Conservation (phyloP, 768 basidiomycete species). For the Megacollybia marginata region DNA sequence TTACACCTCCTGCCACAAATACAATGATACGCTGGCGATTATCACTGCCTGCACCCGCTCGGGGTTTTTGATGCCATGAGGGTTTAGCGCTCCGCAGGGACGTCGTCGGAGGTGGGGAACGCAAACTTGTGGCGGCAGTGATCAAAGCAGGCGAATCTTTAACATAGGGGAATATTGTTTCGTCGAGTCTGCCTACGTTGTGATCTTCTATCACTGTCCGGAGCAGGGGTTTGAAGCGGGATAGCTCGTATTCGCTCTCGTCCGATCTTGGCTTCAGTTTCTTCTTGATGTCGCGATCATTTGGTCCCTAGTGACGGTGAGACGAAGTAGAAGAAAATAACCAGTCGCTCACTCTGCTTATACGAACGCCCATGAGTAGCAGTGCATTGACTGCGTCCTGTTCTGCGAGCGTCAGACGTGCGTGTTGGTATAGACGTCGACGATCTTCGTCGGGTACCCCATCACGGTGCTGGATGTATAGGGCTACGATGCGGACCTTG, state of each 20-base stretch:
- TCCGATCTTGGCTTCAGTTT: conserved; percentile 70
- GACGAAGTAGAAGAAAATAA: neutral
- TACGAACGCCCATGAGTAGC: conserved; percentile 71
- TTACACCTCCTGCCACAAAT: conserved; percentile 92
- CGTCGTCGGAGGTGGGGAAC: conserved; percentile 47
- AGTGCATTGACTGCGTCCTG: conserved; percentile 93
- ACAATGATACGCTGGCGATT: conserved; percentile 76
- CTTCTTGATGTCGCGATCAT: conserved; percentile 74
- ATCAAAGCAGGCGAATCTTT: conserved; percentile 64
- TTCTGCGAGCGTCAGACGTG: conserved; percentile 76
- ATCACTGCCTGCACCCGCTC: conserved; percentile 32
- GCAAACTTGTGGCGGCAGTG: conserved; percentile 36
- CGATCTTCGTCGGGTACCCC: conserved; percentile 99
- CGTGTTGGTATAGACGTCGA: conserved; percentile 91
- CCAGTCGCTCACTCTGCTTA: conserved; percentile 59
- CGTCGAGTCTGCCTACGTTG: conserved; percentile 67
- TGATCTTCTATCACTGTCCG: conserved; percentile 89
- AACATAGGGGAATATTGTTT: conserved; percentile 81
- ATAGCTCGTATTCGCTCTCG: conserved; percentile 98
- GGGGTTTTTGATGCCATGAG: conserved; percentile 78
- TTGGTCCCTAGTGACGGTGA: conserved; percentile 42
- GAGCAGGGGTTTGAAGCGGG: conserved; percentile 82
- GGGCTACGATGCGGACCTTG: conserved; percentile 93
- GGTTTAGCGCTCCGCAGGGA: conserved; percentile 88
- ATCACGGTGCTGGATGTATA: conserved; percentile 92